Conservation (phyloP, 331 rosid genomes). For the Telfairia occidentalis region DNA sequence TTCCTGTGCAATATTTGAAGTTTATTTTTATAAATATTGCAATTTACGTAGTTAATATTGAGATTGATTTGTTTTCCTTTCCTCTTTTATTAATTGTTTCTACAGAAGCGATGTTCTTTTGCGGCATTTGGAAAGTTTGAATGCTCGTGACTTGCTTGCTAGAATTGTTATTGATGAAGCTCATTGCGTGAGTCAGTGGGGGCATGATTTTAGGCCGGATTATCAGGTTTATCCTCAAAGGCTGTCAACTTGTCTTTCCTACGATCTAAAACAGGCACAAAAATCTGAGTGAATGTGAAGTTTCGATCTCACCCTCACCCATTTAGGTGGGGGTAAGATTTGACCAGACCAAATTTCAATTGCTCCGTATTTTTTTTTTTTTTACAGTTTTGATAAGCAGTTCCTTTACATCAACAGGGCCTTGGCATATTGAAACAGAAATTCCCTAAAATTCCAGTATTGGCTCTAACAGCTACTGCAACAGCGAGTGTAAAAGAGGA, state of each 20-base stretch:
- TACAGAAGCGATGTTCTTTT: conserved; percentile 87
- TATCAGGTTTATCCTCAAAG: conserved; percentile 58
- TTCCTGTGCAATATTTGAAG: neutral
- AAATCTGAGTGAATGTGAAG: neutral
- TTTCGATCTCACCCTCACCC: neutral
- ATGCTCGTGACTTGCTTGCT: conserved; percentile 67
- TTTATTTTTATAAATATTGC: neutral
- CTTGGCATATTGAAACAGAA: conserved; percentile 95
- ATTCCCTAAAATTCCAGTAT: conserved; percentile 81
- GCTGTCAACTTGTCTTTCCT: conserved; percentile 13
- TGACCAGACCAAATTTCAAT: neutral
- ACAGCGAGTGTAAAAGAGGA: conserved; percentile 98
- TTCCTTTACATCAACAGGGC: conserved; percentile 43
- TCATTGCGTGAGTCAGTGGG: conserved; percentile 99
- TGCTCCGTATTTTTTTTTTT: neutral
- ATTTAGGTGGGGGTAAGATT: neutral
- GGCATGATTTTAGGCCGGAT: conserved; percentile 98
- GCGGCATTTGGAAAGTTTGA: conserved; percentile 69
- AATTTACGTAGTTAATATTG: neutral
- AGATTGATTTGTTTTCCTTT: neutral
- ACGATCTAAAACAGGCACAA: neutral
- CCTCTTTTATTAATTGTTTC: neutral
- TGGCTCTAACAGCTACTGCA: conserved; percentile 97
- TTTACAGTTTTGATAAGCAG: conserved; percentile 15
- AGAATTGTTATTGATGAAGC: conserved; percentile 96